These are phyloP conservation scores for Diaporthe citriasiana DNA, from an alignment of 2,329 filamentous ascomycete genomes.

Conservation along the genomic window DNA sequence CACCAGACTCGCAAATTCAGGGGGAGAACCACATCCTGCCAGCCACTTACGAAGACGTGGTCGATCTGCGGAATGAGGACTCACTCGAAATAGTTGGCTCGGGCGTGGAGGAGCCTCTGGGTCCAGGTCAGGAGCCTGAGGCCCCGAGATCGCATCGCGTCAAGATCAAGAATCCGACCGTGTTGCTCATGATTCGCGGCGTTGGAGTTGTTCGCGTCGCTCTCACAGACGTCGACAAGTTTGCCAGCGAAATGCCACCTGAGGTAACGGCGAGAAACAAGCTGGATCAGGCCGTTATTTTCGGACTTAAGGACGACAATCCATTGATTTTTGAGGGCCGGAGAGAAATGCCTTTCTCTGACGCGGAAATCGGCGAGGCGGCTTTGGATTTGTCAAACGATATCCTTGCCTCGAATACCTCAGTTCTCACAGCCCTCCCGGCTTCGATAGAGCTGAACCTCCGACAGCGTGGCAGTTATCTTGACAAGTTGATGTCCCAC, in stretches of 20 bases:
- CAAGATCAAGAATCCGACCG: slow-evolving; percentile 73
- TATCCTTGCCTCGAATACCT: slow-evolving; percentile 82
- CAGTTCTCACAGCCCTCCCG: slow-evolving; percentile 79
- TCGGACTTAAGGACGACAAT: slow-evolving; percentile 84
- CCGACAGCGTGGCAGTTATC: slow-evolving; percentile 76
- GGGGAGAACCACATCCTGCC: slow-evolving; percentile 74
- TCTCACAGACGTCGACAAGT: slow-evolving; percentile 71
- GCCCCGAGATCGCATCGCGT: slow-evolving; percentile 65
- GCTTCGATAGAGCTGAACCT: slow-evolving; percentile 88
- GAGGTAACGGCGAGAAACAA: slow-evolving; percentile 87
- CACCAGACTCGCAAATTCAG: slow-evolving; percentile 82
- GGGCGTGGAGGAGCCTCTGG: slow-evolving; percentile 72
- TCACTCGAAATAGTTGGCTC: slow-evolving; percentile 75
- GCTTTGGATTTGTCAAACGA: slow-evolving; percentile 84
- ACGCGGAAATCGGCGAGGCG: slow-evolving; percentile 80
- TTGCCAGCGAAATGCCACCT: slow-evolving; percentile 70
- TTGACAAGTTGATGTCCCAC: slow-evolving; percentile 81
- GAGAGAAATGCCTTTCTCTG: slow-evolving; percentile 75
- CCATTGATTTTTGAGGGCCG: slow-evolving; percentile 87
- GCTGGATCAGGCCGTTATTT: slow-evolving; percentile 95
- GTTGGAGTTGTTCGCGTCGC: slow-evolving; percentile 73
- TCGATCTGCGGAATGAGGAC: slow-evolving; percentile 80
- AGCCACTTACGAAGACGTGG: slow-evolving; percentile 84
- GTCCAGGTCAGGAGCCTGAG: slow-evolving; percentile 55
- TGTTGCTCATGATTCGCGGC: slow-evolving; percentile 74